Base-by-base conservation (phyloP, 176 grass and related monocot species). In the Stipa capillata region DNA sequence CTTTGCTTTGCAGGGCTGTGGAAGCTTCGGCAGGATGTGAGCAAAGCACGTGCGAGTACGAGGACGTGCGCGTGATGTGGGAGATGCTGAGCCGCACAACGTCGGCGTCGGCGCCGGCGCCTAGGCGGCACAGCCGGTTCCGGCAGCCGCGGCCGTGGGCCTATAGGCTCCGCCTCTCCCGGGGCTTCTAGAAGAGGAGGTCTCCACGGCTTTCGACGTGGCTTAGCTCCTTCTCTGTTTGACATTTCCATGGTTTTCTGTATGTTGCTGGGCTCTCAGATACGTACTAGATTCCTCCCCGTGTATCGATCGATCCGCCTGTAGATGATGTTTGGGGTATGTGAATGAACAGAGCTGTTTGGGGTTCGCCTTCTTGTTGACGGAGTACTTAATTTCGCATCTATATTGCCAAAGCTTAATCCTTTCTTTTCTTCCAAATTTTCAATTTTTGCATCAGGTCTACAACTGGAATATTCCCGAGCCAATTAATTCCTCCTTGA, bases 21-120 rank as follows among this genome's bases (percentile, higher is more conserved):
- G 86, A 80, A 90, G 59, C 87, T 98, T 51, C 80, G 92, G 92
- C 83, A 94, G 73, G 96, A 98, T 85, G 92, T 98, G 83, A 92
- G 96, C n/a, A n/a, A n/a, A n/a, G n/a, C 90, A 93, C 96, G 83
- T 98, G 96, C 87, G 96, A 95, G 80, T 98, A 98, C 83, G 96
- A 93, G 74, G 96, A 98, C 82, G 96, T 98, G 81, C 96, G 79
- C 43, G 96, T 98, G 78, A 95, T 98, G 96, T 94, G 96, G 96
- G 96, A 94, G 81, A 92, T 98, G 88, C 96, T 98, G 49, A 97
- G 93, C 78, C 85, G 85, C 34, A 85, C 81, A 18, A 15, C 67
- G 24, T 4, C 85, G 16, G 57, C 75, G 27, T 20, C 74, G 8
- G 52, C 81, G 64, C 37, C 73, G n/a, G 25, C 77, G n/a, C 28